A percentile compares a stretch with the other conserved stretches of the same genome.
These are phyloP conservation scores for Acanthamoeba sp. DNA, from an alignment of 208 protist species.

Conservation along the genomic window DNA sequence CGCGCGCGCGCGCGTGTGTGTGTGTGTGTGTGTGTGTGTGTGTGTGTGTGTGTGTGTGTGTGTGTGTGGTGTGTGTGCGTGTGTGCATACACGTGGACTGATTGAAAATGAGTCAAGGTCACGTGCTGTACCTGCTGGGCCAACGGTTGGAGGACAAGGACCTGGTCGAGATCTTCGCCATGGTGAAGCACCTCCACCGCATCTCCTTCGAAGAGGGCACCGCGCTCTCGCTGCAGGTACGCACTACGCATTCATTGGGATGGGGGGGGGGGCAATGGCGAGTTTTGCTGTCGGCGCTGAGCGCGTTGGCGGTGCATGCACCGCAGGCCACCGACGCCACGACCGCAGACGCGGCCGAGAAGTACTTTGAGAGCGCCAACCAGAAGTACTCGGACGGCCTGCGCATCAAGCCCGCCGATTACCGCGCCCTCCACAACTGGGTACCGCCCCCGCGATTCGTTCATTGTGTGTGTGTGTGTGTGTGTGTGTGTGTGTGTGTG, in stretches of 20 bases:
- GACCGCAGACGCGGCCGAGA: background rate
- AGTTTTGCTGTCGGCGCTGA: too few species aligned
- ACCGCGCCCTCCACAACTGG: conserved; percentile 63
- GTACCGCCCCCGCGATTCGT: background rate
- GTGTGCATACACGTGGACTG: too few species aligned
- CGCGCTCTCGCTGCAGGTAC: conserved; percentile 29
- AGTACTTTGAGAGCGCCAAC: conserved; percentile 60
- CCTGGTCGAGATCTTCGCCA: conserved; percentile 39
- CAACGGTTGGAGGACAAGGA: conserved; percentile 10
- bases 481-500: too few species aligned
- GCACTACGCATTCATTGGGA: too few species aligned
- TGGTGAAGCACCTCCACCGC: conserved; percentile 37
- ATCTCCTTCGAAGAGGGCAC: conserved; percentile 67
- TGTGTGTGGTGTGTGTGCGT: too few species aligned
- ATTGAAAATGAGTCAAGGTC: too few species aligned
- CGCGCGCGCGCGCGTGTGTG: too few species aligned
- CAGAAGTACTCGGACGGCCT: conserved; percentile 55
- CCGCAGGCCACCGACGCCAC: conserved; percentile 9
- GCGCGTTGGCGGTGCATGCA: background rate
- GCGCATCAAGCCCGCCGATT: conserved; percentile 52
- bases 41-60: too few species aligned
- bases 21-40: too few species aligned
- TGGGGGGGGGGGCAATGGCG: too few species aligned
- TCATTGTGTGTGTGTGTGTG: too few species aligned
- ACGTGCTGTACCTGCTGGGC: conserved; percentile 3